These are phyloP conservation scores for Platanthera zijinensis DNA, from an alignment of 106 monocot species.

Conservation along the genomic window DNA sequence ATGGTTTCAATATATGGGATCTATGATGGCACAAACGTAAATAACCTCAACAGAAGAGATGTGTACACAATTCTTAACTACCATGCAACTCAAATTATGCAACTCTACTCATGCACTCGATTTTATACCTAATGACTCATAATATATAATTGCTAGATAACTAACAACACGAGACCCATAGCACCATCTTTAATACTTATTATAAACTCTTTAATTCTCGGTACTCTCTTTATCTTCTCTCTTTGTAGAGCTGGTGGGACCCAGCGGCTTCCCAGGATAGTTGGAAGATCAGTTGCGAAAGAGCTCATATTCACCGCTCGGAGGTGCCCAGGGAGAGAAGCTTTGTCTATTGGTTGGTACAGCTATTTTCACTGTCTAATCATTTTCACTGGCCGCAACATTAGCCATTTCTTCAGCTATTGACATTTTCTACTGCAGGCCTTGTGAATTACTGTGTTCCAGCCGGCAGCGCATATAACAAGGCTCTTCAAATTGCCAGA, in stretches of 20 bases:
- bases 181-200: neutral
- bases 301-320: slow-evolving; percentile 88
- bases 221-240: no score
- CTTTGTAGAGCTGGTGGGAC: slow-evolving; percentile 83
- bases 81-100: no score
- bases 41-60: no score
- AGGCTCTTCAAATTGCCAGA: slow-evolving; percentile 81
- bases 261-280: slow-evolving; percentile 76
- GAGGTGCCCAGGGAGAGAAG: slow-evolving; percentile 58
- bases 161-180: no score
- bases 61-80: no score
- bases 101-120: no score
- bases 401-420: neutral
- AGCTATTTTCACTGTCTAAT: neutral
- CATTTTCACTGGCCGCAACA: neutral
- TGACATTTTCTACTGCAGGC: slow-evolving; percentile 27
- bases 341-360: slow-evolving; percentile 54
- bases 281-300: slow-evolving; percentile 72
- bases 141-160: no score
- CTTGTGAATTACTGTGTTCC: slow-evolving; percentile 91
- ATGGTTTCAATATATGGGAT: no score
- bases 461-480: slow-evolving; percentile 71
- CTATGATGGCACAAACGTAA: no score
- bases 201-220: neutral
- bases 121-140: no score